Percentiles rank a stretch among this genome's conserved stretches.
Evolutionary conservation across 2,329 filamentous ascomycete genomes (phyloP).

Genomic region (Tympanopsis confertula): DNA sequence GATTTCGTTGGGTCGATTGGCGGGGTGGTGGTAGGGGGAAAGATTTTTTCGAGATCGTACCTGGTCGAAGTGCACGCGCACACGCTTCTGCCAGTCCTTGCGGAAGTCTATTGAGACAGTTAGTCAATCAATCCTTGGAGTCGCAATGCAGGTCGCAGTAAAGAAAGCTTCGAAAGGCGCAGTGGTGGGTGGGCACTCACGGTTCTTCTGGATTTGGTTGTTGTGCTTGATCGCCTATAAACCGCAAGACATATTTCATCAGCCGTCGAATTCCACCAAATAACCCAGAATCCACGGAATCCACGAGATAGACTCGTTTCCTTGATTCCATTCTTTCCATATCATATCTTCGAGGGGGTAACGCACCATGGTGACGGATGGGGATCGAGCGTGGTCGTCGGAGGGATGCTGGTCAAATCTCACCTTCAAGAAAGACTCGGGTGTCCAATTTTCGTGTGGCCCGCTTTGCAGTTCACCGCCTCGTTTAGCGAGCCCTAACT

Average conservation of each 20-base stretch:
- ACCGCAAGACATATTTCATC: conserved; percentile 15
- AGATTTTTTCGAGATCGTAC: conserved; percentile 45
- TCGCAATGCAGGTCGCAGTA: not conserved
- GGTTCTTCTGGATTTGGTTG: conserved; percentile 95
- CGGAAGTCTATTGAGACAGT: conserved; percentile 65
- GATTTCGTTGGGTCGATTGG: conserved; percentile 5
- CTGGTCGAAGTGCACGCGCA: conserved; percentile 99
- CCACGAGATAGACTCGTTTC: conserved; percentile 9
- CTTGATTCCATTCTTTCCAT: not conserved
- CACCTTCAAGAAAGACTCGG: not conserved
- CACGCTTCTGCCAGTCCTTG: conserved; percentile 99
- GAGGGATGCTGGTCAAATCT: conserved; percentile 13
- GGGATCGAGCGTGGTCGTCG: conserved; percentile 35
- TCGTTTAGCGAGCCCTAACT: not conserved
- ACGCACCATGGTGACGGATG: conserved; percentile 32
- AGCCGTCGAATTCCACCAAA: conserved; percentile 7
- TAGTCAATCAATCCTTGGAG: conserved; percentile 1
- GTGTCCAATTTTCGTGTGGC: not conserved
- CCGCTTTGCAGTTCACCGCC: not conserved
- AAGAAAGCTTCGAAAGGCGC: conserved; percentile 7
- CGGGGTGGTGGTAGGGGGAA: conserved; percentile 8
- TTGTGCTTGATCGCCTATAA: conserved; percentile 96
- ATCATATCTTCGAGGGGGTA: conserved; percentile 3
- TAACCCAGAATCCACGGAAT: not conserved
- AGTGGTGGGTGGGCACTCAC: conserved; percentile 47